Conservation (phyloP, 192 early-diverging fungal genomes). For the Piromyces finnis region DNA sequence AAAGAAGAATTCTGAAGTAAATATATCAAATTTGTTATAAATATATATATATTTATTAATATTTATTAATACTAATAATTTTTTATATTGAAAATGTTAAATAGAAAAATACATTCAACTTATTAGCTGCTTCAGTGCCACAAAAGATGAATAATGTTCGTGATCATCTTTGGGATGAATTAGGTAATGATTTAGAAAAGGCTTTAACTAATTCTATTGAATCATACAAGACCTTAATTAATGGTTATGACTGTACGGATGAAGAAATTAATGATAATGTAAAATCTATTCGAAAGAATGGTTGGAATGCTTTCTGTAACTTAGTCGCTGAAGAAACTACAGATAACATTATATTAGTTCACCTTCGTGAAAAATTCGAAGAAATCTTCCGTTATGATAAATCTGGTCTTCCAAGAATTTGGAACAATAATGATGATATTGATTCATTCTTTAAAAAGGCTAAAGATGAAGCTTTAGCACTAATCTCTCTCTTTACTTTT, state of each 20-base stretch:
- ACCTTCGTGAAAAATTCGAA: slow-evolving; percentile 57
- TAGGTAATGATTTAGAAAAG: neutral
- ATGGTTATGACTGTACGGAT: neutral
- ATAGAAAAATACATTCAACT: neutral
- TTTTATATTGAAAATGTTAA: too few relatives aligned
- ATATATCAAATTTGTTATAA: too few relatives aligned
- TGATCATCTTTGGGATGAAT: neutral
- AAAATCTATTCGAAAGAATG: slow-evolving; percentile 8
- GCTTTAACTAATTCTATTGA: neutral
- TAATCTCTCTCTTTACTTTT: slow-evolving; percentile 53
- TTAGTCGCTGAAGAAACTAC: slow-evolving; percentile 61
- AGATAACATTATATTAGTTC: slow-evolving; percentile 66
- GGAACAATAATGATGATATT: slow-evolving; percentile 90
- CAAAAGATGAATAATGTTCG: neutral
- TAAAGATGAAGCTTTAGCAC: slow-evolving; percentile 36
- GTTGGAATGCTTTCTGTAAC: slow-evolving; percentile 58
- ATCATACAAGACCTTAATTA: slow-evolving; percentile 25
- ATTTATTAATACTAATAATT: too few relatives aligned
- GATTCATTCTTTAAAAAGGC: slow-evolving; percentile 66
- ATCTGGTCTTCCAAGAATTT: slow-evolving; percentile 77
- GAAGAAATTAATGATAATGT: neutral
- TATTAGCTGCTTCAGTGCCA: neutral
- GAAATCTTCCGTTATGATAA: slow-evolving; percentile 88
- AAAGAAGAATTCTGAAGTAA: neutral
- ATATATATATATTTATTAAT: too few relatives aligned